These are phyloP conservation scores for Pythium dissotocum DNA, from an alignment of 352 stramenopile genomes.

Conservation along the genomic window DNA sequence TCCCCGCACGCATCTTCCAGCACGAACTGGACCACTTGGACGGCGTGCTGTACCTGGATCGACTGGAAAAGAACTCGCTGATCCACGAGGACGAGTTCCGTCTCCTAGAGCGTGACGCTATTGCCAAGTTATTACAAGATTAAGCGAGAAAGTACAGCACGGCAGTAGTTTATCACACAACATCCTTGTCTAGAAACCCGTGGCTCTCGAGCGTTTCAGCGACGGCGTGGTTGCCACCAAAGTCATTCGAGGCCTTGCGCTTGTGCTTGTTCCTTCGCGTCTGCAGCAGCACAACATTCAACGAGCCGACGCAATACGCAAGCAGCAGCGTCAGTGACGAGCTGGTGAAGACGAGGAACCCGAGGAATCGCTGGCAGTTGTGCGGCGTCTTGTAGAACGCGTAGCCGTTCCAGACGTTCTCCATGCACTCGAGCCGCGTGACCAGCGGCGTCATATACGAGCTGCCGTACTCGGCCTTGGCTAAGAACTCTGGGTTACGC, in stretches of 20 bases:
- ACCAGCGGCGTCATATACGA: conserved; percentile 73
- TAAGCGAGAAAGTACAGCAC: conserved; percentile 3
- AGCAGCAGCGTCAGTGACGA: conserved; percentile 29
- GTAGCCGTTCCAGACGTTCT: conserved; percentile 79
- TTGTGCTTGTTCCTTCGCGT: conserved; percentile 18
- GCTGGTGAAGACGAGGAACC: conserved; percentile 30
- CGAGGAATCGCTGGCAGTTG: conserved; percentile 25
- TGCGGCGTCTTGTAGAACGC: conserved; percentile 60
- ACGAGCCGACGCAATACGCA: conserved; percentile 8
- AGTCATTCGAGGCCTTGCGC: conserved; percentile 4
- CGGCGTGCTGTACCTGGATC: conserved; percentile 75
- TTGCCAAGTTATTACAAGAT: conserved; percentile 60
- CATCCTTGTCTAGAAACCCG: conserved; percentile 24
- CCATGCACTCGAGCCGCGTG: conserved; percentile 77
- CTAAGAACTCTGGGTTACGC: conserved; percentile 58
- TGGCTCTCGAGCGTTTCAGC: conserved; percentile 19
- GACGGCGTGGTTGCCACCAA: not conserved
- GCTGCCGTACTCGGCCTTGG: conserved; percentile 61
- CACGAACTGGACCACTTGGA: conserved; percentile 83
- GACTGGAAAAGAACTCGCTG: conserved; percentile 61
- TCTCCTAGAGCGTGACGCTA: conserved; percentile 54
- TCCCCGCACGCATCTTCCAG: conserved; percentile 84
- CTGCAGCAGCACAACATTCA: conserved; percentile 13
- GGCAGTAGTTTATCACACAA: conserved; percentile 18
- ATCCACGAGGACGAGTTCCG: conserved; percentile 87